phyloP scores from a whole-genome alignment of 2,329 filamentous ascomycete genomes.

The Catunica adiposa region DNA sequence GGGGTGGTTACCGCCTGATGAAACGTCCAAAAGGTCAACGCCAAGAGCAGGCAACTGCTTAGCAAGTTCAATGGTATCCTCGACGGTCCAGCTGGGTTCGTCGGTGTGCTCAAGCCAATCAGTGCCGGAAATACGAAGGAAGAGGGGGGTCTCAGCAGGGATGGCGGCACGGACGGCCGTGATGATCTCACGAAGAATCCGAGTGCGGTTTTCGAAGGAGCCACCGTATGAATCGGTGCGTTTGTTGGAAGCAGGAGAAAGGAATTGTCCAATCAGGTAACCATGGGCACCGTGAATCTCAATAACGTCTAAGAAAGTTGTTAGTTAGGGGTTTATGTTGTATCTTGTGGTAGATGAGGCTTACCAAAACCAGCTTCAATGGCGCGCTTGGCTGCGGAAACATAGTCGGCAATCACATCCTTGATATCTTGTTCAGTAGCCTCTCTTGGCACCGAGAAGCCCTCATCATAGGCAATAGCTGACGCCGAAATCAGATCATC shows the following conservation, averaged over 20 bases:
- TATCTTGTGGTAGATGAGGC: background rate
- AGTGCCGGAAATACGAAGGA: constrained; percentile 43
- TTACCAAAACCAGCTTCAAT: constrained; percentile 45
- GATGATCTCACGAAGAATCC: constrained; percentile 40
- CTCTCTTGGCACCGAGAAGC: constrained; percentile 45
- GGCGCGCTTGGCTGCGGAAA: constrained; percentile 39
- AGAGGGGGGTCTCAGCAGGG: constrained; percentile 37
- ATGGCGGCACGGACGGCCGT: constrained; percentile 34
- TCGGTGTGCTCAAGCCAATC: constrained; percentile 41
- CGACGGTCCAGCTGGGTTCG: constrained; percentile 46
- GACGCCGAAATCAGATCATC: constrained; percentile 36
- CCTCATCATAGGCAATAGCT: constrained; percentile 41
- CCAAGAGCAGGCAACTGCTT: constrained; percentile 53
- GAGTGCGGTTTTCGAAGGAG: constrained; percentile 46
- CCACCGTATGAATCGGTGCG: constrained; percentile 51
- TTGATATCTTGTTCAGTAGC: constrained; percentile 55
- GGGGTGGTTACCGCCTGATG: constrained; percentile 53
- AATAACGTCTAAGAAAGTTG: constrained; percentile 40
- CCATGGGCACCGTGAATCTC: constrained; percentile 52
- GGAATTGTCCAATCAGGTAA: constrained; percentile 50
- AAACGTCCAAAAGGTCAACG: constrained; percentile 72
- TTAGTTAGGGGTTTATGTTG: background rate
- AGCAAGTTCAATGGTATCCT: constrained; percentile 38
- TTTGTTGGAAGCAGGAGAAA: constrained; percentile 41
- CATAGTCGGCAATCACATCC: constrained; percentile 45